phyloP scores from a whole-genome alignment of 2,329 filamentous ascomycete genomes.

The Colletotrichum tofieldiae region DNA sequence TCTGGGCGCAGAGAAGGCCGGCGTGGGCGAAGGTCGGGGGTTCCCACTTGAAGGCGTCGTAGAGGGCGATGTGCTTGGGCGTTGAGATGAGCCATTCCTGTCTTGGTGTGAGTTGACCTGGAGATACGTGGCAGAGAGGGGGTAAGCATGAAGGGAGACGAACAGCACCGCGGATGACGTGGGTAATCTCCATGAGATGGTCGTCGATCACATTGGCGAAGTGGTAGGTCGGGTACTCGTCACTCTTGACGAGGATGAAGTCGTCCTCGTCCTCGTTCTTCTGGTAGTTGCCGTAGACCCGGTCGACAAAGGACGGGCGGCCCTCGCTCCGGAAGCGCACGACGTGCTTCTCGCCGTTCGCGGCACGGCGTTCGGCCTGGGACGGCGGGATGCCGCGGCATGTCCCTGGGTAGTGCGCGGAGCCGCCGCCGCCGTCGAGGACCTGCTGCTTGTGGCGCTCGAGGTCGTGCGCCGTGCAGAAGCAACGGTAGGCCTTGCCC shows the following conservation, averaged over 20 bases:
- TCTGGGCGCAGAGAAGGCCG: slow-evolving; percentile 78
- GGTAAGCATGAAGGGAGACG: slow-evolving; percentile 48
- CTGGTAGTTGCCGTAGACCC: slow-evolving; percentile 82
- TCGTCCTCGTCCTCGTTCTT: slow-evolving; percentile 77
- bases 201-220: slow-evolving; percentile 98
- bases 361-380: slow-evolving; percentile 80
- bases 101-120: not conserved
- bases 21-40: slow-evolving; percentile 86
- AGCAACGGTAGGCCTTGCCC: slow-evolving; percentile 91
- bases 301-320: slow-evolving; percentile 79
- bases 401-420: slow-evolving; percentile 70
- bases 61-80: slow-evolving; percentile 80
- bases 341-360: slow-evolving; percentile 79
- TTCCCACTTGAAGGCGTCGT: slow-evolving; percentile 82
- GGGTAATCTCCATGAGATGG: slow-evolving; percentile 94
- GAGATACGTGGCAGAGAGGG: not conserved
- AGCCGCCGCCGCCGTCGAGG: slow-evolving; percentile 63
- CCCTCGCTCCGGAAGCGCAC: slow-evolving; percentile 80
- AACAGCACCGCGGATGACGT: slow-evolving; percentile 91
- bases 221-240: slow-evolving; percentile 96
- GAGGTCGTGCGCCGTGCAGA: slow-evolving; percentile 84
- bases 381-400: slow-evolving; percentile 78
- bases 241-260: slow-evolving; percentile 90
- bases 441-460: slow-evolving; percentile 76
- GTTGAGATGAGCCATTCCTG: slow-evolving; percentile 97